Evolutionary conservation across 306 rosid genomes (phyloP), one percentile per base, ranked within the genome.

Genomic region (Leucaena leucocephala): DNA sequence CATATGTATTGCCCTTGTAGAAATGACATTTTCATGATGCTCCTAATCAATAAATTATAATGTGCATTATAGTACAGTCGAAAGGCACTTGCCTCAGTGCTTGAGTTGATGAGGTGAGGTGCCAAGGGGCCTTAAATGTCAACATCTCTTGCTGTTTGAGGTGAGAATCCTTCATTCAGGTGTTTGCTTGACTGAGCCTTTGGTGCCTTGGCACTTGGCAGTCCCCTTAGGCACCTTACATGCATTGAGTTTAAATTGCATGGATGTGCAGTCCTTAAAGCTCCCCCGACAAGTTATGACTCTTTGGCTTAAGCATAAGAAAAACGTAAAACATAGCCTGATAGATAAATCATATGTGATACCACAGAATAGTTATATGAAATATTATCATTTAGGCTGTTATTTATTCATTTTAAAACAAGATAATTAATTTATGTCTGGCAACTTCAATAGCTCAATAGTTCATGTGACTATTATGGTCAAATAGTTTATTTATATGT

Each of bases 21-120:
- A 73, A 54, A 39, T n/a, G 22, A 45, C 48, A 13, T 70, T 44
- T 52, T 45, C 67, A 8, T 35, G 42, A 39, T 19, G 44, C 50
- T 59, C 4, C 3, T 43, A 42, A 43, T 57, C 50, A 6, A 11
- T 58, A 68, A 69, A 68, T 78, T 68, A 42, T 78, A 48, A 57
- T 78, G n/a, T 4, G 36, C 44, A 39, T 58, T 4, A 21, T 3
- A 58, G 34, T 21, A 7, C 12, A 8, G 64, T 58, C 64, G 9
- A 58, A 58, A 58, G 64, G 36, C 36, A 22, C 64, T n/a, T 21
- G 64, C 38, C 64, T 22, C 15, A 19, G 63, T 58, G 64, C 36
- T 15, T 9, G 12, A 22, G 13, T 21, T 7, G 14, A 15, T 57
- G 63, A 57, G 16, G 36, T 22, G 15, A 58, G 14, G 36, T 4